Percentiles rank a stretch among this genome's conserved stretches.
phyloP scores from a whole-genome alignment of 805 yeast genomes.

The Candida alai region DNA sequence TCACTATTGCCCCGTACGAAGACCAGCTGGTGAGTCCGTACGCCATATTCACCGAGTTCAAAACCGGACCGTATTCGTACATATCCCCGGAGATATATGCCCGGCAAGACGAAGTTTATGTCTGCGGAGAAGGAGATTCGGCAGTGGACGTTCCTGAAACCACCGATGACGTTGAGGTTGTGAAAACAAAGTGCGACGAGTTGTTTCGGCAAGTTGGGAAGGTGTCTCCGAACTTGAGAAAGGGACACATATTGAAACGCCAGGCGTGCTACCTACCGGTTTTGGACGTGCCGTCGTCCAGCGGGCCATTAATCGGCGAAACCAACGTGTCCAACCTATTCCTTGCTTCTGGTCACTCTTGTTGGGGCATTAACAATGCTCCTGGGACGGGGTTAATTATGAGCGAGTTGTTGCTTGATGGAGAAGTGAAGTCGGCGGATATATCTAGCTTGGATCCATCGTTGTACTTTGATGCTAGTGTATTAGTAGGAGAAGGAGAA shows the following conservation, averaged over 20 bases:
- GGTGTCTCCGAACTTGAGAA: constrained; percentile 62
- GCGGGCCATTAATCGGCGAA: constrained; percentile 93
- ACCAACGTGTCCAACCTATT: constrained; percentile 78
- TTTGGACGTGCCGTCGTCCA: constrained; percentile 83
- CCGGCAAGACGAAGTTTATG: constrained; percentile 90
- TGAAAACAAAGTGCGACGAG: constrained; percentile 82
- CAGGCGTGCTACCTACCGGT: constrained; percentile 98
- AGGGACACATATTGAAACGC: constrained; percentile 71
- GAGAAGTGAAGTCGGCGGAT: constrained; percentile 73
- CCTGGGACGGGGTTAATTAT: constrained; percentile 94
- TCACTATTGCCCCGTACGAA: constrained; percentile 77
- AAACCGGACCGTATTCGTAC: constrained; percentile 59
- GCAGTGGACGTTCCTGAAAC: constrained; percentile 89
- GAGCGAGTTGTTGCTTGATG: constrained; percentile 84
- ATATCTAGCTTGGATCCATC: constrained; percentile 82
- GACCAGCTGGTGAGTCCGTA: constrained; percentile 77
- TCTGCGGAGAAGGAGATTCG: constrained; percentile 96
- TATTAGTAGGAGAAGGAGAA: constrained; percentile 25
- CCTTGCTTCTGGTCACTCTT: constrained; percentile 90
- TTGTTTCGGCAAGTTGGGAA: constrained; percentile 77
- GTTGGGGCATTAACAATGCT: constrained; percentile 99
- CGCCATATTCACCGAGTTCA: constrained; percentile 90
- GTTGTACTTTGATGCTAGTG: constrained; percentile 75
- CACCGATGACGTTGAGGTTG: constrained; percentile 89
- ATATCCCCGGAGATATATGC: constrained; percentile 95